Base-by-base conservation (phyloP, 1,284 basidiomycete species). In the Ustilago shanxiensis region DNA sequence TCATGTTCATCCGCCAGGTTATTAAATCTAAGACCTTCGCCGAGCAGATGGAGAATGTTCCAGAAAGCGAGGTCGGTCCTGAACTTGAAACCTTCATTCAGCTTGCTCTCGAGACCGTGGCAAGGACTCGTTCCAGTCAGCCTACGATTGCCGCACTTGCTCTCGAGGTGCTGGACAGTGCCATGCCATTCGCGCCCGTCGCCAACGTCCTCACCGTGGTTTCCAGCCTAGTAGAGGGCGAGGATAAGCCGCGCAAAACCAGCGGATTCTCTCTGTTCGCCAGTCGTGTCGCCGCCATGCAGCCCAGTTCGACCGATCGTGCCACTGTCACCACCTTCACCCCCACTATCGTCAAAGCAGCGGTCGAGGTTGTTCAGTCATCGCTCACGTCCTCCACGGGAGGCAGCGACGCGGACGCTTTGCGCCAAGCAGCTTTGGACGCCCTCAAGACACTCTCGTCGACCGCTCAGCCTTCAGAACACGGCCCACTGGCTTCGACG, bases 181-280 rank as follows among this genome's bases (percentile, higher is more conserved):
- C 74, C 24, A 77, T 84, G 73, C 77, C 74, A 1, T 70, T 72
- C 31, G 75, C 77, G 13, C 77, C 82, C 22, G 65, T 80, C 51
- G 61, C 60, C 45, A 68, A 74, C 26, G 70, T 81, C 29, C 44
- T 79, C 44, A 26, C 54, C 16, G 69, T 84, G 16, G 77, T 77
- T 37, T 58, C 63, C 4, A 57, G 50, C 20, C 69, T 83, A 9
- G 71, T 82, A 4, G 57, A 68, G 6, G 78, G 64, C 33, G 50
- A 60, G 20, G 65, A 66, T 16, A 54, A 68, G 13, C 49, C 61
- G 18, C 64, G 60, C 57, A 61, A 56, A 51, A 70, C 70, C 24
- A 77, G 76, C 60, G 79, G 74, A 1, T 71, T 80, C 60, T 66
- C 76, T 10, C 69, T 82, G 20, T 73, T 75, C 37, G 65, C 79